These are phyloP conservation scores for Groenewaldozyma sp. DNA, from an alignment of 1,139 yeast genomes.

Conservation along the genomic window DNA sequence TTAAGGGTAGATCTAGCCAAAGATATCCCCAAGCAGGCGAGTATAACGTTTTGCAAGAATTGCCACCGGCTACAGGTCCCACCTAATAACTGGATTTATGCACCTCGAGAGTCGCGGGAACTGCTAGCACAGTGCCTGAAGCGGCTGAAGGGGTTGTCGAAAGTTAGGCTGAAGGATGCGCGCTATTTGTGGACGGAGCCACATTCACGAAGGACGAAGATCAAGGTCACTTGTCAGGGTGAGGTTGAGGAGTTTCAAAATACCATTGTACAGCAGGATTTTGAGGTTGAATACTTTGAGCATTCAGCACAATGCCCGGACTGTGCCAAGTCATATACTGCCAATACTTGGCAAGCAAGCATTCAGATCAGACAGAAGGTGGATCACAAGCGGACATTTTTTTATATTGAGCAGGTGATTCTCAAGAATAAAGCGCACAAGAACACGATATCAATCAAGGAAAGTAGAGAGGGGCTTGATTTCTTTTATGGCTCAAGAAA, in stretches of 20 bases:
- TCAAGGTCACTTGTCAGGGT: conserved; percentile 91
- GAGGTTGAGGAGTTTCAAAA: conserved; percentile 69
- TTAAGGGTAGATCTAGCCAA: conserved; percentile 89
- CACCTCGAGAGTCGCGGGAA: conserved; percentile 88
- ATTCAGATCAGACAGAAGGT: conserved; percentile 98
- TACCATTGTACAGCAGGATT: conserved; percentile 88
- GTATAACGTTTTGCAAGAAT: conserved; percentile 86
- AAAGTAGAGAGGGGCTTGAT: conserved; percentile 89
- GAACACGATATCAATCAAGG: conserved; percentile 89
- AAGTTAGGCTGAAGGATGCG: conserved; percentile 87
- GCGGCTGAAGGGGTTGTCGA: conserved; percentile 78
- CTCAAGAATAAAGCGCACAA: conserved; percentile 89
- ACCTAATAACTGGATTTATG: conserved; percentile 87
- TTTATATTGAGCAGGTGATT: conserved; percentile 89
- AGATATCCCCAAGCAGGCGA: conserved; percentile 90
- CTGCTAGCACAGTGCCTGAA: conserved; percentile 42
- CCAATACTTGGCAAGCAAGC: conserved; percentile 95
- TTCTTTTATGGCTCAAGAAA: conserved; percentile 83
- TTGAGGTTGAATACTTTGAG: conserved; percentile 91
- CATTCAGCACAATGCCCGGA: conserved; percentile 97
- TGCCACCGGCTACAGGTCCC: conserved; percentile 93
- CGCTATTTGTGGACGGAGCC: conserved; percentile 98
- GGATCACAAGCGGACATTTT: conserved; percentile 89
- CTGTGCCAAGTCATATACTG: conserved; percentile 93
- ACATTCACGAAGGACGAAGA: conserved; percentile 87